Evolutionary conservation across 2,329 filamentous ascomycete species (phyloP).

Genomic region (Chaetothyriales sp.): DNA sequence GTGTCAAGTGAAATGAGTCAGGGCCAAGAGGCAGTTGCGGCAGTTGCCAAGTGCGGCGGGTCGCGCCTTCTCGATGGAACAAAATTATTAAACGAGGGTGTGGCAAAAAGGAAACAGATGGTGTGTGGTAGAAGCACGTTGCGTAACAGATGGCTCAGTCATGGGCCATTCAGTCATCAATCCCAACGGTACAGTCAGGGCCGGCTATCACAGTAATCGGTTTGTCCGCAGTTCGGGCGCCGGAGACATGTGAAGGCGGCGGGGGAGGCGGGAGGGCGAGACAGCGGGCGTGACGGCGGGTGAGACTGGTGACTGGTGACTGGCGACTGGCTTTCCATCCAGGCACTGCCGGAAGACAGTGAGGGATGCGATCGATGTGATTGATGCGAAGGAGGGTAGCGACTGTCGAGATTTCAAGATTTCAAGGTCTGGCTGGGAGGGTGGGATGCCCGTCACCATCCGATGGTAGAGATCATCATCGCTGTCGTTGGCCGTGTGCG

Average conservation of each 20-base stretch:
- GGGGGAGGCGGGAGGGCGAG: no score
- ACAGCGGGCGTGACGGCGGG: no score
- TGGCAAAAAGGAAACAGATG: neutral
- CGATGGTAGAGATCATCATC: neutral
- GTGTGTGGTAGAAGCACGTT: neutral
- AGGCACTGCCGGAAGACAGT: neutral
- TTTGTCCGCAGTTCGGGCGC: neutral
- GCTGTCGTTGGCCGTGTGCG: neutral
- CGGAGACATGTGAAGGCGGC: neutral
- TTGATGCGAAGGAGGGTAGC: neutral
- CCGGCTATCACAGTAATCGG: neutral
- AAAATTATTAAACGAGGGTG: neutral
- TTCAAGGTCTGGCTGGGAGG: neutral
- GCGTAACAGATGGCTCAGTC: neutral
- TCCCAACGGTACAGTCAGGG: neutral
- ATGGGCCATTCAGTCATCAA: neutral
- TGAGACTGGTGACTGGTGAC: no score
- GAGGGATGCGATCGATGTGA: no score
- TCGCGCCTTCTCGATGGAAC: no score
- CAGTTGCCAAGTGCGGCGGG: neutral
- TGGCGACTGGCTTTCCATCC: neutral
- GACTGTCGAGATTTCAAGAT: neutral
- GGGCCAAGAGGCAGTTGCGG: neutral
- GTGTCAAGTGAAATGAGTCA: no score
- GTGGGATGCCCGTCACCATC: neutral